Evolutionary conservation across 2,329 filamentous ascomycete genomes (phyloP).

Genomic region (Xylariales sp.): DNA sequence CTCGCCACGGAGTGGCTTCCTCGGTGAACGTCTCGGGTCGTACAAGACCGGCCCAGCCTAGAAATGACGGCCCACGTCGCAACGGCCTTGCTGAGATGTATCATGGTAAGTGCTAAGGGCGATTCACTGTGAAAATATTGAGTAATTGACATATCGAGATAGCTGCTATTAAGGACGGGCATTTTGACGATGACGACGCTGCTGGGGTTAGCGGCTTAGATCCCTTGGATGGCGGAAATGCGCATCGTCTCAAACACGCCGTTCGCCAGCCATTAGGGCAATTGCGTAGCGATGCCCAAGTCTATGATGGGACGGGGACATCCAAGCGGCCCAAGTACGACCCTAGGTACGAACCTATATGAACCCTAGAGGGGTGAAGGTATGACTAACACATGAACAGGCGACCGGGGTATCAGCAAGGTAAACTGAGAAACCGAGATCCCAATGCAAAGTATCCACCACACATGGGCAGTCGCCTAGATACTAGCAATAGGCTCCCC

Average conservation of each 20-base stretch:
- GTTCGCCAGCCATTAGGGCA: background rate
- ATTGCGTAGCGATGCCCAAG: constrained; percentile 11
- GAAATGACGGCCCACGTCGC: too few relatives aligned
- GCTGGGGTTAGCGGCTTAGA: constrained; percentile 37
- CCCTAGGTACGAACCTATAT: constrained; percentile 20
- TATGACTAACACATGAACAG: constrained; percentile 24
- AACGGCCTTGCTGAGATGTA: constrained; percentile 17
- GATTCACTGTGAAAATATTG: background rate
- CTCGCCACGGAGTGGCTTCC: background rate
- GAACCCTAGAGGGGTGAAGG: background rate
- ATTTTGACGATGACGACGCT: constrained; percentile 42
- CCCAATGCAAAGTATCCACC: background rate
- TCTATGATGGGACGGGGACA: background rate
- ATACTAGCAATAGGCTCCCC: background rate
- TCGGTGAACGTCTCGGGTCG: background rate
- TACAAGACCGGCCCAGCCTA: background rate
- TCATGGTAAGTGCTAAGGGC: constrained; percentile 31
- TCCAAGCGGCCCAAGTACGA: constrained; percentile 14
- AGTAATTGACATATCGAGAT: constrained; percentile 16
- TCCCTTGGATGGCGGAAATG: constrained; percentile 41
- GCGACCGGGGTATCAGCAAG: constrained; percentile 13
- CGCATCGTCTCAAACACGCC: constrained; percentile 36
- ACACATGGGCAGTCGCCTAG: background rate
- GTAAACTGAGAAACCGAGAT: background rate
- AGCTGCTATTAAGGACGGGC: constrained; percentile 37